Conservation (phyloP, 495 filamentous ascomycete genomes). For the Ramalina intermedia region DNA sequence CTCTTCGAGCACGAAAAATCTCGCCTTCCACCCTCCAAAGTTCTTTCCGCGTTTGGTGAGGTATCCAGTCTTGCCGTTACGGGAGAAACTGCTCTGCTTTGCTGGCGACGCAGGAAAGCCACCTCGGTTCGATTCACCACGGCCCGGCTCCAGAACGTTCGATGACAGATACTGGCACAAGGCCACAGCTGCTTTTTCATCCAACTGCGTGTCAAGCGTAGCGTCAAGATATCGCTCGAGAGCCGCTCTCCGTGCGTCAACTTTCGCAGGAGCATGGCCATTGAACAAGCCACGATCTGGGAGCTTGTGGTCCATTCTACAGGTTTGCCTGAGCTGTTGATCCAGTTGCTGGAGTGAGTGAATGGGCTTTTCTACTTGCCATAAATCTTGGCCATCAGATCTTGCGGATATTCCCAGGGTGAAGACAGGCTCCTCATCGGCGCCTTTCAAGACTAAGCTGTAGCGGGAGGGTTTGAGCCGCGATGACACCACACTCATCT, state of each 20-base stretch:
- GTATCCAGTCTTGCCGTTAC: constrained; percentile 73
- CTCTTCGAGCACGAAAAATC: constrained; percentile 85
- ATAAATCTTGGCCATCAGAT: constrained; percentile 65
- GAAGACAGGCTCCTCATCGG: constrained; percentile 85
- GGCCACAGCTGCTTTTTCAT: constrained; percentile 61
- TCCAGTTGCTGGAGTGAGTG: constrained; percentile 70
- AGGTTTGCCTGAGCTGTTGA: constrained; percentile 55
- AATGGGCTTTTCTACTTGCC: constrained; percentile 88
- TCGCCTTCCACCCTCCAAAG: constrained; percentile 97
- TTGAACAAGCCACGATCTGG: constrained; percentile 79
- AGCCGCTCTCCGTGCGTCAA: constrained; percentile 72
- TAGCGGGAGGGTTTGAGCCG: constrained; percentile 81
- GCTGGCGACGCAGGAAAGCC: constrained; percentile 29
- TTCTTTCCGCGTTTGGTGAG: constrained; percentile 94
- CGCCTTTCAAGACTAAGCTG: constrained; percentile 51
- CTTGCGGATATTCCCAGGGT: constrained; percentile 74
- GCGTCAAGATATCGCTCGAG: constrained; percentile 75
- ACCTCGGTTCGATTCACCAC: constrained; percentile 39
- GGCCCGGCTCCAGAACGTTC: constrained; percentile 64
- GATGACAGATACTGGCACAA: constrained; percentile 81
- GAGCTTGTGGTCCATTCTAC: constrained; percentile 51
- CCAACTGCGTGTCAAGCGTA: constrained; percentile 67
- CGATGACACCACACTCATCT: constrained; percentile 78
- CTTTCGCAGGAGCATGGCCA: constrained; percentile 85
- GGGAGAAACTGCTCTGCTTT: constrained; percentile 41